Percentiles rank a stretch among this genome's conserved stretches.
phyloP scores from a whole-genome alignment of 2,329 filamentous ascomycete genomes.

The Microsporum audouinii region DNA sequence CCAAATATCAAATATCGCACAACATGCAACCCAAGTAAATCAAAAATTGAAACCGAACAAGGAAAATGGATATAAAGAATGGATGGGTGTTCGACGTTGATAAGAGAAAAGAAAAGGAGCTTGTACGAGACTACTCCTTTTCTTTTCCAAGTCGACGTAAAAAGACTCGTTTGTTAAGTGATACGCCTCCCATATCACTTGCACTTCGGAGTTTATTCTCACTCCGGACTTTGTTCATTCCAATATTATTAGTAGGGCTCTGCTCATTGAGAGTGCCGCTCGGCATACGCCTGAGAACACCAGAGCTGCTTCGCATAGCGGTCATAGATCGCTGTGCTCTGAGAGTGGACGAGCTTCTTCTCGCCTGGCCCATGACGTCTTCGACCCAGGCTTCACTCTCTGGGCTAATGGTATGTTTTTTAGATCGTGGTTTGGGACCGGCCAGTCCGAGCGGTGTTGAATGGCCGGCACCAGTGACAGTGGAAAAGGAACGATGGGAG shows the following conservation, averaged over 20 bases:
- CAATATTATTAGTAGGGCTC: background rate
- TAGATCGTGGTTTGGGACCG: constrained; percentile 32
- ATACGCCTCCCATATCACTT: constrained; percentile 28
- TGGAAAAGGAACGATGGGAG: constrained; percentile 16
- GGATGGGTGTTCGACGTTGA: background rate
- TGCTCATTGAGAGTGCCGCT: constrained; percentile 4
- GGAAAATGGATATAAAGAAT: background rate
- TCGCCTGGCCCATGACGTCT: constrained; percentile 35
- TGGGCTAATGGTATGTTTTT: constrained; percentile 32
- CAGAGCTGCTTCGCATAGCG: constrained; percentile 8
- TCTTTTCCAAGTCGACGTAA: constrained; percentile 25
- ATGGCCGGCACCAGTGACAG: constrained; percentile 11
- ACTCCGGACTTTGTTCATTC: background rate
- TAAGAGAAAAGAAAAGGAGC: background rate
- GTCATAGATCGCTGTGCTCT: constrained; percentile 18
- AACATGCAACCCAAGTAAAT: background rate
- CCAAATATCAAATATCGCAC: background rate
- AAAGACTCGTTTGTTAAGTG: constrained; percentile 28
- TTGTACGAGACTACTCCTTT: background rate
- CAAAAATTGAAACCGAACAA: background rate
- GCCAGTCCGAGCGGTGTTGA: constrained; percentile 35
- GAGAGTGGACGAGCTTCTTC: constrained; percentile 27
- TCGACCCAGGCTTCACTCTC: constrained; percentile 40
- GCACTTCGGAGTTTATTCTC: constrained; percentile 22
- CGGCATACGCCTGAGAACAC: constrained; percentile 6